Evolutionary conservation across 2,329 filamentous ascomycete species (phyloP), one percentile per base, ranked within the genome.

Genomic region (Cytospora paraplurivora): DNA sequence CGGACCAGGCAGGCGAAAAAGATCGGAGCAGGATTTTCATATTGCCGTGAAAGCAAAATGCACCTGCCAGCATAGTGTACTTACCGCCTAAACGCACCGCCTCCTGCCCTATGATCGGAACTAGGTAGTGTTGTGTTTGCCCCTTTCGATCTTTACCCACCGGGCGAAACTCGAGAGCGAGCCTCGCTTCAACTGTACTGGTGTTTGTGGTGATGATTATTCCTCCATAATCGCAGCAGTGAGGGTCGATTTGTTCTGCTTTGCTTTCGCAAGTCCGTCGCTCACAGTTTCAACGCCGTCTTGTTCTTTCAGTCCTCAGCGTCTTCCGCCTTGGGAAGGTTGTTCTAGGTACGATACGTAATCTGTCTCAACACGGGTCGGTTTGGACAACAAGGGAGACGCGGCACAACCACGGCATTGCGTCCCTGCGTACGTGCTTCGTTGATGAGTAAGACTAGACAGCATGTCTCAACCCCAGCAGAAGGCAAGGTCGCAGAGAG

Each of bases 391-490:
- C 27, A 27, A 27, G 27, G 37, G 56, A 37, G 51, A 63, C 62
- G 51, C 51, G 51, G 50, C 57, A 56, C 62, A 56, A 21, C 32
- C 12, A 47, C 41, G 38, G 51, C 32, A 41, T 49, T 60, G 37
- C 59, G 54, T 51, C 47, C 58, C 32, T 60, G 32, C 59, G 54
- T 51, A 54, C 58, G 37, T 60, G 32, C 35, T 52, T n/a, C 58
- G 21, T 59, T 56, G 63, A 64, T 64, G 63, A 58, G 63, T 64
- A 64, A 64, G 54, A 55, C 38, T 1, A 55, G 59, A 17, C 49
- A 61, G 51, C 68, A 79, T 81, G 77, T 75, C 77, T 68, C 74
- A 76, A 67, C 74, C 75, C 66, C 68, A 72, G 35, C 79, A 80
- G 71, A 76, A 86, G 69, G 34, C 56, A 33, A 65, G 44, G 34